Percentiles rank a stretch among this genome's conserved stretches.
phyloP scores from a whole-genome alignment of 345 rosid genomes.

The Anacardium occidentale region DNA sequence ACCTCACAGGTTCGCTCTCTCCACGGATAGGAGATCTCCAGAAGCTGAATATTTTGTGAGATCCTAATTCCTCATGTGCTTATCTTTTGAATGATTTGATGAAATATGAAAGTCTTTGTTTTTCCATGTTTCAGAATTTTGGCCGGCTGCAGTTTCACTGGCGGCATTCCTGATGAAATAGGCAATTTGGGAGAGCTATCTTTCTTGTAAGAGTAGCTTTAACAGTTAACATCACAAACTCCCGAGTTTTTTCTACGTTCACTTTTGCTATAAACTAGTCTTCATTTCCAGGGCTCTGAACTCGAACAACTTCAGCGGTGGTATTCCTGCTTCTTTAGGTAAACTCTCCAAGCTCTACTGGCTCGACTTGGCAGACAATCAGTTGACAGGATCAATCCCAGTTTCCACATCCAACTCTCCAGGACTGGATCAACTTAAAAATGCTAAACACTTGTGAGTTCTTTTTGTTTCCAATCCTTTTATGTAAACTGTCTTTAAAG shows the following conservation, averaged over 20 bases:
- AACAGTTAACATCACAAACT: neutral
- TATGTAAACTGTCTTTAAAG: neutral
- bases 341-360: slow-evolving; percentile 74
- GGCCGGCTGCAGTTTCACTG: slow-evolving; percentile 87
- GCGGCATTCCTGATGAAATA: slow-evolving; percentile 74
- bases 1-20: slow-evolving; percentile 68
- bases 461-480: neutral
- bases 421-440: slow-evolving; percentile 73
- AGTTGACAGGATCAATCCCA: slow-evolving; percentile 74
- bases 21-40: slow-evolving; percentile 73
- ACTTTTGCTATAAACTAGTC: slow-evolving; percentile 11
- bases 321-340: slow-evolving; percentile 76
- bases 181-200: slow-evolving; percentile 77
- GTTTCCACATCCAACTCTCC: slow-evolving; percentile 52
- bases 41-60: slow-evolving; percentile 81
- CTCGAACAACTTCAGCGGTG: slow-evolving; percentile 82
- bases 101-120: neutral
- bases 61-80: neutral
- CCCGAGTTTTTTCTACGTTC: neutral
- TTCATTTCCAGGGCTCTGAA: slow-evolving; percentile 76
- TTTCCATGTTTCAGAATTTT: slow-evolving; percentile 55
- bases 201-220: slow-evolving; percentile 67
- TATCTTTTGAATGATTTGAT: neutral
- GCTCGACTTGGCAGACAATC: slow-evolving; percentile 91
- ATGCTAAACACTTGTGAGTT: slow-evolving; percentile 89